Conservation (phyloP, 2,329 filamentous ascomycete species). For the Dichotomopilus funicola region DNA sequence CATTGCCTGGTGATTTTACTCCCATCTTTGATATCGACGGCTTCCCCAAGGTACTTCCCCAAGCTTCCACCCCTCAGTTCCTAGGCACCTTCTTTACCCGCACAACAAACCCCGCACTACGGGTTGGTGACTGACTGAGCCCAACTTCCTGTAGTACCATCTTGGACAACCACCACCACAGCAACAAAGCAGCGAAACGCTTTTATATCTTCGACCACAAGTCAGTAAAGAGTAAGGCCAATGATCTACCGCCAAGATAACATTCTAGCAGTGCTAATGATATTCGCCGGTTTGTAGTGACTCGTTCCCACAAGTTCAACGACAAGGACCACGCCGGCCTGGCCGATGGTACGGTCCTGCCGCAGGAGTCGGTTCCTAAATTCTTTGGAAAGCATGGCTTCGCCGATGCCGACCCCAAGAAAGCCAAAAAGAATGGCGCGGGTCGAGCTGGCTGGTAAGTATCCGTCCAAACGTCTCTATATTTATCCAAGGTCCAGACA, state of each 20-base stretch:
- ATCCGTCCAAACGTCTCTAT: not conserved
- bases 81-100: not conserved
- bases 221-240: constrained; percentile 21
- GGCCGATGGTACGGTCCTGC: constrained; percentile 63
- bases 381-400: constrained; percentile 89
- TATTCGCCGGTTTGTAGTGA: constrained; percentile 58
- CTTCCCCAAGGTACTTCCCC: not conserved
- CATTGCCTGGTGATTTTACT: not conserved
- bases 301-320: constrained; percentile 92
- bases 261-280: constrained; percentile 15
- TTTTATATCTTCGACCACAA: no score
- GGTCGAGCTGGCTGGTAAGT: constrained; percentile 91
- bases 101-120: no score
- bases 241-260: not conserved
- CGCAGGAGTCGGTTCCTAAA: constrained; percentile 72
- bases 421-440: constrained; percentile 92
- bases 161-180: no score
- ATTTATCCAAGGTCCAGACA: not conserved
- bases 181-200: no score
- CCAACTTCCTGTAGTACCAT: no score
- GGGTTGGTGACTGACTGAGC: no score
- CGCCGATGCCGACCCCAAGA: constrained; percentile 76
- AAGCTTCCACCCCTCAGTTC: not conserved
- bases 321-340: constrained; percentile 82
- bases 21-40: constrained; percentile 2